These are phyloP conservation scores for Coniochaeta prunicola DNA, from an alignment of 2,329 filamentous ascomycete genomes.

Conservation along the genomic window DNA sequence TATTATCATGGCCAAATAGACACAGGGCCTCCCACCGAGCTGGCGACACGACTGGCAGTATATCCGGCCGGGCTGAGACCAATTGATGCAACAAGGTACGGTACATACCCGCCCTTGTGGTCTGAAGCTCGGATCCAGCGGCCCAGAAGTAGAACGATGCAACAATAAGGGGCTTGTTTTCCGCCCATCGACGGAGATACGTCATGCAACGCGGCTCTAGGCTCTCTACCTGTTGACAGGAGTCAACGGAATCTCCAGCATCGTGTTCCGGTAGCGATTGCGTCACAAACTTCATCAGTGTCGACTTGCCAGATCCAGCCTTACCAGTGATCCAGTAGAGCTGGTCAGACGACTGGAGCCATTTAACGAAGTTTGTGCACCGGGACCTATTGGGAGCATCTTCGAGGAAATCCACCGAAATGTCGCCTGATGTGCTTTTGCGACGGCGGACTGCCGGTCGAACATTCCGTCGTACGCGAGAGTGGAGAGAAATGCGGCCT, in stretches of 20 bases:
- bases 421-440: neutral
- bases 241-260: too few relatives aligned
- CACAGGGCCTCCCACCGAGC: too few relatives aligned
- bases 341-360: neutral
- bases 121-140: constrained; percentile 1
- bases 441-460: neutral
- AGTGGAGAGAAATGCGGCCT: neutral
- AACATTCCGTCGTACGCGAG: neutral
- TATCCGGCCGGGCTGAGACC: neutral
- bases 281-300: neutral
- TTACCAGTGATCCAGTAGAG: neutral
- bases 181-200: neutral
- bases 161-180: neutral
- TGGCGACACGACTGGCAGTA: neutral
- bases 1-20: too few relatives aligned
- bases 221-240: too few relatives aligned
- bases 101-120: neutral
- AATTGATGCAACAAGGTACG: neutral
- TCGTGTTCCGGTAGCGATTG: neutral
- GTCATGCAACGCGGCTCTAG: too few relatives aligned
- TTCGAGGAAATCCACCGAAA: neutral
- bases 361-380: neutral
- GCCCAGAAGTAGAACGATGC: constrained; percentile 6
- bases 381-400: neutral
- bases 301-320: neutral